Percentiles rank a stretch among this genome's conserved stretches.
phyloP scores from a whole-genome alignment of 495 filamentous ascomycete genomes.

The Pseudevernia furfuracea region DNA sequence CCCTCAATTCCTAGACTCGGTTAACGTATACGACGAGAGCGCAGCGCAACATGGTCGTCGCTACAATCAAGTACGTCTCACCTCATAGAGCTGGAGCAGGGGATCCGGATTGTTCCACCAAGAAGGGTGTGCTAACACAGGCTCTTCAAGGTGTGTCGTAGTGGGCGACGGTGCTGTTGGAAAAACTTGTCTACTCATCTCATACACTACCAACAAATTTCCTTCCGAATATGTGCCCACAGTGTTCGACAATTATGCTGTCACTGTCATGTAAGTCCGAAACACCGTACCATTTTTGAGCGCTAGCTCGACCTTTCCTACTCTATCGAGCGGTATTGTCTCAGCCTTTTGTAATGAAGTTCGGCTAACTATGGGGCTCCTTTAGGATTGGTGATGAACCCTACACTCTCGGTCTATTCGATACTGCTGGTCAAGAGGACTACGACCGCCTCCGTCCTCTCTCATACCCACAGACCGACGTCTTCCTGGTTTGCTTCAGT shows the following conservation, averaged over 20 bases:
- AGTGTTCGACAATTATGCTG: constrained; percentile 99
- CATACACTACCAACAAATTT: constrained; percentile 99
- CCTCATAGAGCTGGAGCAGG: neutral
- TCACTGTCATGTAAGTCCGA: constrained; percentile 89
- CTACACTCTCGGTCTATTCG: constrained; percentile 93
- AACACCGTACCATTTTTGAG: neutral
- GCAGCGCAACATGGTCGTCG: constrained; percentile 60
- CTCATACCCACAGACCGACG: constrained; percentile 97
- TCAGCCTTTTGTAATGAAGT: neutral
- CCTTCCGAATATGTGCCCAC: constrained; percentile 99
- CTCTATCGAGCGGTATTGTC: neutral
- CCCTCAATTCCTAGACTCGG: neutral
- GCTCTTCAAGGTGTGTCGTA: constrained; percentile 73
- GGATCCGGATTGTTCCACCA: neutral
- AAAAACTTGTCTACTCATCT: constrained; percentile 97
- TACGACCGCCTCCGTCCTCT: constrained; percentile 94
- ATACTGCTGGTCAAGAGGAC: constrained; percentile 98
- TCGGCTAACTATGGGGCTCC: constrained; percentile 25
- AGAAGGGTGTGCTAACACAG: constrained; percentile 1
- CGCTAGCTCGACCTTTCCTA: neutral
- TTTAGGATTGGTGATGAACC: constrained; percentile 96
- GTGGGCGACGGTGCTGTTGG: constrained; percentile 98
- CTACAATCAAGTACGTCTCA: constrained; percentile 70
- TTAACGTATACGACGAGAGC: constrained; percentile 5
- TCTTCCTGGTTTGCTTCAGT: constrained; percentile 97